Percentiles rank a stretch among this genome's conserved stretches.
These are phyloP conservation scores for Diaporthe velutina DNA, from an alignment of 2,329 filamentous ascomycete species.

Conservation along the genomic window DNA sequence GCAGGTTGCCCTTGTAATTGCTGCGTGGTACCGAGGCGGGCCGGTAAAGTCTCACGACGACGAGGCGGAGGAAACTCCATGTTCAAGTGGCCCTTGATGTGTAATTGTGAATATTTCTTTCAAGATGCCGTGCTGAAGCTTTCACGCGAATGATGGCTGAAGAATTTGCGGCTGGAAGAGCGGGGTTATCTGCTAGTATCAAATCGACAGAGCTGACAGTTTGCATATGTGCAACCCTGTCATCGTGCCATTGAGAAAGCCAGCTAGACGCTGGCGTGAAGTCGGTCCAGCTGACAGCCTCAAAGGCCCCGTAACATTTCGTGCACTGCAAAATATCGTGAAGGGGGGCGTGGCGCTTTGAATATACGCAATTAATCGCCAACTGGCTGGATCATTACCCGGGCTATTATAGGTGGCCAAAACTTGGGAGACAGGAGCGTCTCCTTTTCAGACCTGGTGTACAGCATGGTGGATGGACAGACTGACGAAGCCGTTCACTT, in stretches of 20 bases:
- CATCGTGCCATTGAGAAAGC: neutral
- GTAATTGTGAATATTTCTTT: no score
- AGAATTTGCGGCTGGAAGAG: conserved; percentile 3
- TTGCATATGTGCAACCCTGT: neutral
- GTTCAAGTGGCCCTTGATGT: neutral
- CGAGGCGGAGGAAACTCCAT: neutral
- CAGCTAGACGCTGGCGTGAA: neutral
- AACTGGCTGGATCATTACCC: no score
- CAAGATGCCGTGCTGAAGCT: no score
- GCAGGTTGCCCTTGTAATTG: neutral
- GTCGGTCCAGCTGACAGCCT: neutral
- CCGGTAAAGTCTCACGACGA: neutral
- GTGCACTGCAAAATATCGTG: neutral
- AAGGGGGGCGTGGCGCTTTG: no score
- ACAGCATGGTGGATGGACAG: no score
- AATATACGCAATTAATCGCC: no score
- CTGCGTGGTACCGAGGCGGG: neutral
- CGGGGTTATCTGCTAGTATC: neutral
- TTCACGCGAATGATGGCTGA: neutral
- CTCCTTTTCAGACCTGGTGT: no score
- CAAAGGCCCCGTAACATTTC: neutral
- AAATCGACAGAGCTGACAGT: neutral
- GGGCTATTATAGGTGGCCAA: no score
- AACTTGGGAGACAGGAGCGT: no score
- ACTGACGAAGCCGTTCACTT: no score